These are phyloP conservation scores for Penicillium canescens DNA, from an alignment of 495 filamentous ascomycete genomes.

Conservation along the genomic window DNA sequence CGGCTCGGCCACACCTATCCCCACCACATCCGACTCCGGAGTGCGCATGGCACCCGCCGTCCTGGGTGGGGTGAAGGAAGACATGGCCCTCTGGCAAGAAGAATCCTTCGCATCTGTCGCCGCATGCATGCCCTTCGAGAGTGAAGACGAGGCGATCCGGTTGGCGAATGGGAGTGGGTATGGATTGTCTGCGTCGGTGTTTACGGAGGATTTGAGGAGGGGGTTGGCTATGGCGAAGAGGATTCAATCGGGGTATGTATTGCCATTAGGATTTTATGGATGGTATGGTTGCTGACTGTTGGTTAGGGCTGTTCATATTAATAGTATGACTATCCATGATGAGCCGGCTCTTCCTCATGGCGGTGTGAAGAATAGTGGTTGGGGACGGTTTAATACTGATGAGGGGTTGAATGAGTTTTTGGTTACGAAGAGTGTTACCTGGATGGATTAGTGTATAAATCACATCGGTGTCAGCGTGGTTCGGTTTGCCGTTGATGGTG, in stretches of 20 bases:
- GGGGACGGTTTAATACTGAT: constrained; percentile 61
- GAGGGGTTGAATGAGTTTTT: constrained; percentile 73
- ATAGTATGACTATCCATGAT: constrained; percentile 85
- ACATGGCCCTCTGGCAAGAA: constrained; percentile 76
- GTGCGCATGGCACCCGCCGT: constrained; percentile 72
- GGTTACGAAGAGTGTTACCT: constrained; percentile 81
- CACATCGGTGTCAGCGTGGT: not conserved
- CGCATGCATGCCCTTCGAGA: constrained; percentile 41
- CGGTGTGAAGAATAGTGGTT: constrained; percentile 82
- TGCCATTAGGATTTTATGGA: not conserved
- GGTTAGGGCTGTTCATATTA: constrained; percentile 75
- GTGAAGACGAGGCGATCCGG: constrained; percentile 47
- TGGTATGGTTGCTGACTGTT: constrained; percentile 3
- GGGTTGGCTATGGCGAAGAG: constrained; percentile 44
- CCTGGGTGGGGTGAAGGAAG: constrained; percentile 61
- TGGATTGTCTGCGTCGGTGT: constrained; percentile 48
- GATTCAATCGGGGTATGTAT: constrained; percentile 47
- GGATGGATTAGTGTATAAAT: constrained; percentile 38
- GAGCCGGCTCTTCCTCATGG: constrained; percentile 79
- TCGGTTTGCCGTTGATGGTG: not conserved
- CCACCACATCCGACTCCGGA: constrained; percentile 31
- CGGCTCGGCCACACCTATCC: constrained; percentile 37
- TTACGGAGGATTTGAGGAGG: constrained; percentile 45
- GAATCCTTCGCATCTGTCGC: constrained; percentile 82
- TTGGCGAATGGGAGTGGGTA: constrained; percentile 50